phyloP scores from a whole-genome alignment of 768 basidiomycete species.

The Rickenella mellea region DNA sequence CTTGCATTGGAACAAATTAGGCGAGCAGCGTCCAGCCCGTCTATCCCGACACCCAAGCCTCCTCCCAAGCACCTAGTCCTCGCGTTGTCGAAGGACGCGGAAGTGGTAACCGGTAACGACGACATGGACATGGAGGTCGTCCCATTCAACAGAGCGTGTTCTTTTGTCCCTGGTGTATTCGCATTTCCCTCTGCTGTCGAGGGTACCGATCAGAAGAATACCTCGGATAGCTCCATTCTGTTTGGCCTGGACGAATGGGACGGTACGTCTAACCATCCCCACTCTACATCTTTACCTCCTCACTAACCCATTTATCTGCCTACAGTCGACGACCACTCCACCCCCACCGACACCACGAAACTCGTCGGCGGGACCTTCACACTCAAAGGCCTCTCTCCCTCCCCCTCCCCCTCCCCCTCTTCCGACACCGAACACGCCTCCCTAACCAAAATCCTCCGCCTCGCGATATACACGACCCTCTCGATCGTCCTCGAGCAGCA shows the following conservation, averaged over 20 bases:
- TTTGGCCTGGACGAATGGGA: slow-evolving; percentile 45
- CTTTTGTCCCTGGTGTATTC: slow-evolving; percentile 33
- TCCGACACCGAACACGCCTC: slow-evolving; percentile 32
- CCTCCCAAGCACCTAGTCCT: slow-evolving; percentile 11
- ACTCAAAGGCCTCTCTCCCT: slow-evolving; percentile 36
- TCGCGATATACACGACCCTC: slow-evolving; percentile 44
- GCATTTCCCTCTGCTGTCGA: slow-evolving; percentile 23
- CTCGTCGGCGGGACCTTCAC: slow-evolving; percentile 57
- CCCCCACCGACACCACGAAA: slow-evolving; percentile 17
- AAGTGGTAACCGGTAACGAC: slow-evolving; percentile 26
- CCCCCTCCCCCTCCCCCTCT: too few relatives aligned
- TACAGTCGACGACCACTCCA: slow-evolving; percentile 3
- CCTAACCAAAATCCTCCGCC: slow-evolving; percentile 39
- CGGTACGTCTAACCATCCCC: slow-evolving; percentile 25
- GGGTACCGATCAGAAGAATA: slow-evolving; percentile 16
- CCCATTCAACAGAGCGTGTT: slow-evolving; percentile 31
- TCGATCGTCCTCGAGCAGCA: slow-evolving; percentile 55
- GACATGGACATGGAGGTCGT: slow-evolving; percentile 31
- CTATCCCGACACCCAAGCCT: not conserved
- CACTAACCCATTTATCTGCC: not conserved
- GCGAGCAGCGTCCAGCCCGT: too few relatives aligned
- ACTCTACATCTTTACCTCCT: slow-evolving; percentile 1
- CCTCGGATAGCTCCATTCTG: slow-evolving; percentile 24
- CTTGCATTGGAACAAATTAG: not conserved
- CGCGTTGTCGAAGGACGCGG: slow-evolving; percentile 20